Conservation (phyloP, 139 green algal species). For the Nannochloris sp. region DNA sequence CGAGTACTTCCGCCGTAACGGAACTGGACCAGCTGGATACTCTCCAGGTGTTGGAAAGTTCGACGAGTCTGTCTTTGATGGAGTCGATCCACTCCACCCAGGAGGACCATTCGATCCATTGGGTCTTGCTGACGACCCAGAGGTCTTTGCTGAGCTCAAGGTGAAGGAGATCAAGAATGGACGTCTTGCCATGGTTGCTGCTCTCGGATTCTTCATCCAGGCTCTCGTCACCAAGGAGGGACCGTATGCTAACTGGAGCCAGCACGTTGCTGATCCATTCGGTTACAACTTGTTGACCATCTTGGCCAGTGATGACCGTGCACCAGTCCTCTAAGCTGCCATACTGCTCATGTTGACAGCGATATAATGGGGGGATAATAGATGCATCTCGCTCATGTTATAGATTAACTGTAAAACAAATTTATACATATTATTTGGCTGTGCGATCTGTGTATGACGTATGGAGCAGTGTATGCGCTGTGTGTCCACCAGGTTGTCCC, state of each 20-base stretch:
- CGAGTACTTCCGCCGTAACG: slow-evolving; percentile 68
- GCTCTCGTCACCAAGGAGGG: slow-evolving; percentile 83
- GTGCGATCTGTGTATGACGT: slow-evolving; percentile 39
- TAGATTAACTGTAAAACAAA: slow-evolving; percentile 8
- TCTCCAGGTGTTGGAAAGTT: slow-evolving; percentile 87
- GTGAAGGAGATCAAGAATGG: slow-evolving; percentile 99
- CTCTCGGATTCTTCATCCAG: slow-evolving; percentile 72
- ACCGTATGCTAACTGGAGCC: slow-evolving; percentile 90
- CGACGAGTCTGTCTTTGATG: slow-evolving; percentile 70
- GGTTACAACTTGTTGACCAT: slow-evolving; percentile 87
- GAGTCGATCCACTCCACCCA: slow-evolving; percentile 87
- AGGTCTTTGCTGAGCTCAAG: slow-evolving; percentile 85
- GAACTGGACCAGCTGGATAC: slow-evolving; percentile 79
- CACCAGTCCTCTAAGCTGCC: slow-evolving; percentile 60
- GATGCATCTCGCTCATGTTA: background rate
- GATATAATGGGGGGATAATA: background rate
- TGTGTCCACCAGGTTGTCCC: slow-evolving; percentile 24
- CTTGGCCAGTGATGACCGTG: slow-evolving; percentile 64
- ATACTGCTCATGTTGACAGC: background rate
- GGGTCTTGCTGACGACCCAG: slow-evolving; percentile 82
- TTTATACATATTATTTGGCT: slow-evolving; percentile 3
- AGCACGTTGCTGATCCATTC: slow-evolving; percentile 91
- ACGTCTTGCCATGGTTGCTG: slow-evolving; percentile 83
- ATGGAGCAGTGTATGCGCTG: slow-evolving; percentile 53
- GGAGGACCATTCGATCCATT: slow-evolving; percentile 95